Evolutionary conservation across 2,329 filamentous ascomycete genomes (phyloP).

Genomic region (Eurotiales sp.): DNA sequence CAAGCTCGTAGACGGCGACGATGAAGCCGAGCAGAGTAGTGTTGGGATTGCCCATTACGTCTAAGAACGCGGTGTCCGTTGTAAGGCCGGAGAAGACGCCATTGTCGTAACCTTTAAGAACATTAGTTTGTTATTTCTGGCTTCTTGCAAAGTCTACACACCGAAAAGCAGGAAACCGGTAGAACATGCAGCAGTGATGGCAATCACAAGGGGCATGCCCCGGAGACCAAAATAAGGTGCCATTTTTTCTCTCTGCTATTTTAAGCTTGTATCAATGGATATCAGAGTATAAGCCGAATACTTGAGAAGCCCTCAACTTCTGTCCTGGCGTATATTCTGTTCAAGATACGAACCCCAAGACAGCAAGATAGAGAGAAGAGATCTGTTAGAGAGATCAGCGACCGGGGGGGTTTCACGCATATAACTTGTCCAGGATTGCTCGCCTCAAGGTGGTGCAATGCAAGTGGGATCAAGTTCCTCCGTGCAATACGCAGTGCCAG

Average conservation of each 20-base stretch:
- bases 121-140: background rate
- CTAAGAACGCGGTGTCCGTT: slow-evolving; percentile 15
- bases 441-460: no score
- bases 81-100: slow-evolving; percentile 17
- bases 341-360: no score
- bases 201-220: slow-evolving; percentile 16
- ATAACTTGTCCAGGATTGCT: no score
- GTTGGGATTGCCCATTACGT: slow-evolving; percentile 15
- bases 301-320: no score
- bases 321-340: no score
- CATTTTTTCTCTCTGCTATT: background rate
- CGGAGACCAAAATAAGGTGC: slow-evolving; percentile 16
- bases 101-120: slow-evolving; percentile 14
- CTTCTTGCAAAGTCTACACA: background rate
- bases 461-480: no score
- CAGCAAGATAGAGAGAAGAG: background rate
- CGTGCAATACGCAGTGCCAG: no score
- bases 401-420: no score
- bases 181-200: slow-evolving; percentile 15
- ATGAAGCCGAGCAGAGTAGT: slow-evolving; percentile 17
- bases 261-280: no score
- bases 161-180: slow-evolving; percentile 15
- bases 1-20: slow-evolving; percentile 45
- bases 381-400: background rate
- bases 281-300: no score